Evolutionary conservation across 768 basidiomycete species (phyloP).

Genomic region (Tylopilus subfusipes): DNA sequence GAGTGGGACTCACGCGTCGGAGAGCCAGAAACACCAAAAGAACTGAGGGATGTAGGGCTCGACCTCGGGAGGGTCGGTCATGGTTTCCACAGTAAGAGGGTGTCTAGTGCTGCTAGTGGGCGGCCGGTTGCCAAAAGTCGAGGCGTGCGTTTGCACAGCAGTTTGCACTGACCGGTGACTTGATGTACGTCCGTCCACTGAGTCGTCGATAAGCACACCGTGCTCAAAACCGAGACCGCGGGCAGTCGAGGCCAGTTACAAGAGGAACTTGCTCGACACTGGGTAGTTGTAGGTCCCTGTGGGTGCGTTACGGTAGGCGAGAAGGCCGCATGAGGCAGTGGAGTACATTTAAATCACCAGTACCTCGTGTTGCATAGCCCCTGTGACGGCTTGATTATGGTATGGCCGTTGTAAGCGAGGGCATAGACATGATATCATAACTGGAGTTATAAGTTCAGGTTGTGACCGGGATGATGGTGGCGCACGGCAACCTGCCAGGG

Average conservation of each 20-base stretch:
- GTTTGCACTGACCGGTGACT: neutral
- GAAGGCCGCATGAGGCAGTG: neutral
- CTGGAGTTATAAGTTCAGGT: neutral
- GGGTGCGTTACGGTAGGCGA: neutral
- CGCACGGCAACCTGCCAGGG: no score
- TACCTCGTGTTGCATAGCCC: neutral
- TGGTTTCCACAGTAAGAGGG: neutral
- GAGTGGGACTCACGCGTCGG: slow-evolving; percentile 30
- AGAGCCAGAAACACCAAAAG: slow-evolving; percentile 49
- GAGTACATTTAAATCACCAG: neutral
- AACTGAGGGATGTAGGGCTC: slow-evolving; percentile 44
- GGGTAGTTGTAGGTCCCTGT: slow-evolving; percentile 5
- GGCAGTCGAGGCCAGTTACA: neutral
- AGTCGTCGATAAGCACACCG: neutral
- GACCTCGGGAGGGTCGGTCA: slow-evolving; percentile 15
- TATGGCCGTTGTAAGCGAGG: neutral
- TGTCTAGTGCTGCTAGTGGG: neutral
- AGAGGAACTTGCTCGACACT: neutral
- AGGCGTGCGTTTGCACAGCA: slow-evolving; percentile 1
- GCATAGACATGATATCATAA: neutral
- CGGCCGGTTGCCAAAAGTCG: neutral
- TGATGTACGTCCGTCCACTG: neutral
- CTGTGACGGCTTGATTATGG: neutral
- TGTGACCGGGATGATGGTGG: no score
- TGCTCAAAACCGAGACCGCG: neutral